A percentile compares a stretch with the other conserved stretches of the same genome.
Conservation (phyloP, 1,139 yeast species). For the Arxiozyma telluris region DNA sequence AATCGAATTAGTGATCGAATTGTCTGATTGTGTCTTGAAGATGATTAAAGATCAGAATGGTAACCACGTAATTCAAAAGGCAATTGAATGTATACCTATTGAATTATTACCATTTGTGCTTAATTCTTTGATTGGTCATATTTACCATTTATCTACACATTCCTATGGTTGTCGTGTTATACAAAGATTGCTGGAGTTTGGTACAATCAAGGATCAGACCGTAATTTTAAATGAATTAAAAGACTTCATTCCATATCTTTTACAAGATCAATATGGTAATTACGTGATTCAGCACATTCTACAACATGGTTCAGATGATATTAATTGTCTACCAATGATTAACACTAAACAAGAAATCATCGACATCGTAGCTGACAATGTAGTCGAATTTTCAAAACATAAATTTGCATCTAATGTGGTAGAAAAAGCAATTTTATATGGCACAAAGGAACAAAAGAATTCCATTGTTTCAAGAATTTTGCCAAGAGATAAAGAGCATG, state of each 20-base stretch:
- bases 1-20: slow-evolving; percentile 59
- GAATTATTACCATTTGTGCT: slow-evolving; percentile 61
- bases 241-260: slow-evolving; percentile 62
- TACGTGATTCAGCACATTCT: slow-evolving; percentile 94
- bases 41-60: slow-evolving; percentile 97
- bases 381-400: slow-evolving; percentile 80
- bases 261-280: slow-evolving; percentile 95
- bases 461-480: slow-evolving; percentile 42
- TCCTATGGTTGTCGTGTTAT: slow-evolving; percentile 97
- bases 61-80: slow-evolving; percentile 93
- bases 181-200: slow-evolving; percentile 79
- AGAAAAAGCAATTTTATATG: slow-evolving; percentile 80
- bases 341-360: slow-evolving; percentile 45
- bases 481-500: slow-evolving; percentile 32
- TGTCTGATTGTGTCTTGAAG: slow-evolving; percentile 57
- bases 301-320: slow-evolving; percentile 54
- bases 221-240: slow-evolving; percentile 63
- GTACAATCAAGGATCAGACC: slow-evolving; percentile 48
- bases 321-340: slow-evolving; percentile 13
- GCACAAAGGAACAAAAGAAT: slow-evolving; percentile 53
- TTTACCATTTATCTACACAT: slow-evolving; percentile 84
- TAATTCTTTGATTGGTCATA: slow-evolving; percentile 65
- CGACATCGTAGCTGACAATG: slow-evolving; percentile 44
- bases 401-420: slow-evolving; percentile 97
- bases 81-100: slow-evolving; percentile 80